Base-by-base conservation (phyloP, 805 yeast species). In the Hanseniaspora thailandica region DNA sequence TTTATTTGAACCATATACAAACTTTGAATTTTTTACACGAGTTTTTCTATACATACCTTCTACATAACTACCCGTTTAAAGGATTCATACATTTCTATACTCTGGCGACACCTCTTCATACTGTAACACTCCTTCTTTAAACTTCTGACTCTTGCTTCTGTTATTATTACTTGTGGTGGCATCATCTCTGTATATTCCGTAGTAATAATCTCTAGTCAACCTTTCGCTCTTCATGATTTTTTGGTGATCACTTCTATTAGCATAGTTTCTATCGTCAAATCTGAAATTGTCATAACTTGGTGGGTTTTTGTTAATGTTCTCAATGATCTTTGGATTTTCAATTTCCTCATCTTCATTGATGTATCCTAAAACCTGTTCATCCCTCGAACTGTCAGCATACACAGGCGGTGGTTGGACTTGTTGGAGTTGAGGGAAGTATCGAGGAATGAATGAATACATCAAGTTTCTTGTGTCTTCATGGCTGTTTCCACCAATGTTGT, bases 391-490 rank as follows among this genome's bases (percentile, higher is more conserved):
- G 3, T 58, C 61, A 20, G 48, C 45, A 45, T 59, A 59, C 26
- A 57, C 48, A 10, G 62, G 62, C 13, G 62, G 62, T 15, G 61
- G 57, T 17, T 36, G 40, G 19, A 46, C 46, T 20, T 47, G 48
- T 22, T 53, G 54, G n/a, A 54, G 51, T n/a, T 25, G 53, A 7
- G 31, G 56, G 52, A 31, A 47, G 49, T 34, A 56, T 22, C 41
- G 47, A 25, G 49, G 55, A 23, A 33, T 47, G 53, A 43, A 19
- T 31, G 54, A 40, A 23, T 48, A 31, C 52, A 48, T 48, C 28
- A 48, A 10, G 26, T 31, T 26, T 41, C 52, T 40, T 4, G 31
- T 41, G n/a, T 31, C 33, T 25, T 46, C 49, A 19, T 26, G 30
- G 2, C 13, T n/a, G 15, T 17, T 41, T 23, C n/a, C 30, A 15